These are phyloP conservation scores for Rosa hybrid DNA, from an alignment of 331 rosid genomes.

Conservation along the genomic window DNA sequence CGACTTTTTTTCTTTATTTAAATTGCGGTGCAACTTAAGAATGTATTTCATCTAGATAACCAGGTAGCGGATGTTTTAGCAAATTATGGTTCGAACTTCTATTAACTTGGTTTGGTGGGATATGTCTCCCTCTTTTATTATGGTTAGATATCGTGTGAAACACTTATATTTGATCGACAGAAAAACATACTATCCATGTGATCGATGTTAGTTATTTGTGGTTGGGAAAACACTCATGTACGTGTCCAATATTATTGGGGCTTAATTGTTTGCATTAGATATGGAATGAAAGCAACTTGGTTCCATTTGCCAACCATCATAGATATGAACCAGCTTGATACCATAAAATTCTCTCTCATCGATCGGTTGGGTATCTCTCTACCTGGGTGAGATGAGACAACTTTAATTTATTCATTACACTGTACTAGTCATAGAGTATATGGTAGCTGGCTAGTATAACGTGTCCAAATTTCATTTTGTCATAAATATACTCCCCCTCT, in stretches of 20 bases:
- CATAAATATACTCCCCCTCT: not conserved
- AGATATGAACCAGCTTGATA: slow-evolving; percentile 1
- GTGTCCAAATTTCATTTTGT: not conserved
- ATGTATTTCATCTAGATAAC: too few relatives aligned
- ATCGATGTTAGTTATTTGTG: not conserved
- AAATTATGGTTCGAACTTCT: too few relatives aligned
- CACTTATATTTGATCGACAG: not conserved
- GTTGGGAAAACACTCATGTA: not conserved
- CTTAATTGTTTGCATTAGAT: not conserved
- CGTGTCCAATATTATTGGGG: not conserved
- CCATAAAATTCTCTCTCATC: not conserved
- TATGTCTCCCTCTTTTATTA: too few relatives aligned
- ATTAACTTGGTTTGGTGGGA: too few relatives aligned
- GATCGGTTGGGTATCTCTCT: not conserved
- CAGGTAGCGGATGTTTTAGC: too few relatives aligned
- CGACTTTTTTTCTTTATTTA: too few relatives aligned
- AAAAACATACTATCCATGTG: not conserved
- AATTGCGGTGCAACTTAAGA: too few relatives aligned
- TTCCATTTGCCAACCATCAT: slow-evolving; percentile 15
- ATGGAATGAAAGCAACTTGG: slow-evolving; percentile 6
- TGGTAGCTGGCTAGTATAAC: not conserved
- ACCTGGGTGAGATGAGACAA: slow-evolving; percentile 1
- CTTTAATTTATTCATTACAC: not conserved
- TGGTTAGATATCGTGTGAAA: not conserved
- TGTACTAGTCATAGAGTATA: not conserved